A percentile compares a stretch with the other conserved stretches of the same genome.
Evolutionary conservation across 148 eudicot species (phyloP).

Genomic region (Tetragonia tetragonoides): DNA sequence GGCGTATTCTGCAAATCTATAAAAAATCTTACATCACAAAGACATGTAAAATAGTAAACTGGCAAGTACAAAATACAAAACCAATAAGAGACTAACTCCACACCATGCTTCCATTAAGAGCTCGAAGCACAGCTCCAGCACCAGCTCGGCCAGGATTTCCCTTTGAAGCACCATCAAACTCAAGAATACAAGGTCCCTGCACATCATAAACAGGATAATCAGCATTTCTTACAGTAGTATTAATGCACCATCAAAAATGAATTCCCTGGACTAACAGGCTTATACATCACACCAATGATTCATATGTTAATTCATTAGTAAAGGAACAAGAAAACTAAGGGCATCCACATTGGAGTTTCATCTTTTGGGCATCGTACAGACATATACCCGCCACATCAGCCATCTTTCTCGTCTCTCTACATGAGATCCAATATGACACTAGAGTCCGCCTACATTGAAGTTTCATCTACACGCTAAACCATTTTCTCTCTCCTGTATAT

Average conservation of each 20-base stretch:
- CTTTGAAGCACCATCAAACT: constrained; percentile 97
- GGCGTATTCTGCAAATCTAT: constrained; percentile 79
- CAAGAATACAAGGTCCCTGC: constrained; percentile 69
- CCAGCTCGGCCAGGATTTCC: constrained; percentile 98
- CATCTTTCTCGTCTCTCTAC: no score
- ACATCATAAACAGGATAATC: constrained; percentile 23
- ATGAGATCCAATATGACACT: no score
- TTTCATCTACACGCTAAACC: no score
- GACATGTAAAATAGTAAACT: constrained; percentile 1
- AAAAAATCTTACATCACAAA: constrained; percentile 16
- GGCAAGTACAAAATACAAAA: constrained; percentile 1
- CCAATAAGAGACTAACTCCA: constrained; percentile 3
- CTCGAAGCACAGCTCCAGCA: constrained; percentile 80
- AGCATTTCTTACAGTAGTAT: not conserved
- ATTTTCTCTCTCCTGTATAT: no score
- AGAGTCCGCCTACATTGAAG: no score
- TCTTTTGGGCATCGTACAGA: no score
- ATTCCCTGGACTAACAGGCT: not conserved
- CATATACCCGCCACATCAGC: no score
- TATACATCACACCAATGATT: not conserved
- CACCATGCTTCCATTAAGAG: constrained; percentile 70
- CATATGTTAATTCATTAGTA: not conserved
- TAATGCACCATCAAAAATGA: not conserved
- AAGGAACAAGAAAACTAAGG: not conserved
- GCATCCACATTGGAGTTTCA: no score